phyloP scores from a whole-genome alignment of 2,329 filamentous ascomycete genomes.

The Curvularia eragrostidis region DNA sequence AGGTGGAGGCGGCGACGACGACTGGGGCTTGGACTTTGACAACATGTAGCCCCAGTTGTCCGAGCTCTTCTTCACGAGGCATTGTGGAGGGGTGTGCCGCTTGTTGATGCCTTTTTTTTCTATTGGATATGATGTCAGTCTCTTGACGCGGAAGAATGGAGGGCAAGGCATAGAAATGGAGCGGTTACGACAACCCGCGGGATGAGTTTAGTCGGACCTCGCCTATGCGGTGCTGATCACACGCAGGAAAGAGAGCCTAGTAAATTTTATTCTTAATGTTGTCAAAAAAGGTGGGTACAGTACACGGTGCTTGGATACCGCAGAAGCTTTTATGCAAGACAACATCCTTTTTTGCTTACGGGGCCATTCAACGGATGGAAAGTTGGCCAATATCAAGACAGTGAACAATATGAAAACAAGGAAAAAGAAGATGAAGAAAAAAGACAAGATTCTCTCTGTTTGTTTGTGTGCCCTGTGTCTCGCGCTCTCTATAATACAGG shows the following conservation, averaged over 20 bases:
- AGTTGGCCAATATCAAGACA: no score
- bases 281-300: neutral
- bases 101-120: no score
- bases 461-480: no score
- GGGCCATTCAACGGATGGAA: no score
- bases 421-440: no score
- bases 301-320: neutral
- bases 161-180: neutral
- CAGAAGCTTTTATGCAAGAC: neutral
- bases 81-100: neutral
- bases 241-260: neutral
- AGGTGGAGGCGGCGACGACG: conserved; percentile 40
- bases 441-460: no score
- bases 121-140: no score
- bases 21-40: conserved; percentile 54
- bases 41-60: conserved; percentile 37
- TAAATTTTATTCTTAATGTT: neutral
- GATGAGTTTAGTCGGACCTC: neutral
- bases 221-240: neutral
- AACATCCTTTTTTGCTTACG: neutral
- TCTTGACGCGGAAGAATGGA: neutral
- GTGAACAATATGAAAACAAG: no score
- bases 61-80: no score
- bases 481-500: no score
- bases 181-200: neutral